Percentiles rank a stretch among this genome's conserved stretches.
Conservation (phyloP, 139 green algal species). For the Chlorella vulgaris region DNA sequence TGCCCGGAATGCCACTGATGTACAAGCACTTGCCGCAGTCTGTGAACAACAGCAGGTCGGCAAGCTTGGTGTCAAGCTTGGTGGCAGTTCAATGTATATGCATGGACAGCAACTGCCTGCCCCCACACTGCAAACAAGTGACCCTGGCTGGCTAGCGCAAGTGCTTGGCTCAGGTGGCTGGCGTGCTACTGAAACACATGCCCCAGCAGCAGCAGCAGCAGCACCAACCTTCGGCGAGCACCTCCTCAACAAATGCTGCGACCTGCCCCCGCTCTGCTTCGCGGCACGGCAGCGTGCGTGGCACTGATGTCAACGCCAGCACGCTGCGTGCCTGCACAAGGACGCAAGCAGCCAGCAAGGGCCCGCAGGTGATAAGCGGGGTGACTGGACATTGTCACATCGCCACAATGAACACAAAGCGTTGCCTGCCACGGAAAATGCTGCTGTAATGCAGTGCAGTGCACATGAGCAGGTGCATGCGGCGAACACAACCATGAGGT, state of each 20-base stretch:
- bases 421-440: no score
- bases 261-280: slow-evolving; percentile 74
- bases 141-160: no score
- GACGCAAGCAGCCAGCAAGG: background rate
- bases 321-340: slow-evolving; percentile 52
- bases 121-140: background rate
- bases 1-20: slow-evolving; percentile 95
- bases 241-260: slow-evolving; percentile 65
- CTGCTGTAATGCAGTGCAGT: no score
- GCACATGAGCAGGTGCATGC: no score
- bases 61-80: no score
- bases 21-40: slow-evolving; percentile 85
- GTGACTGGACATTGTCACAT: no score
- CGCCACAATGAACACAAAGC: no score
- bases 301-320: slow-evolving; percentile 65
- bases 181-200: no score
- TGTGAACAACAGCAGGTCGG: slow-evolving; percentile 6
- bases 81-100: no score
- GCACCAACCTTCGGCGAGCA: slow-evolving; percentile 52
- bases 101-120: background rate
- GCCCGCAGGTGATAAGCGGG: no score
- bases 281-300: slow-evolving; percentile 79
- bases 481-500: background rate
- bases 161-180: background rate
- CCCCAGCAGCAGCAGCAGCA: background rate